Percentiles rank a stretch among this genome's conserved stretches.
phyloP scores from a whole-genome alignment of 2,329 filamentous ascomycete species.

The Colletotrichum karsti region DNA sequence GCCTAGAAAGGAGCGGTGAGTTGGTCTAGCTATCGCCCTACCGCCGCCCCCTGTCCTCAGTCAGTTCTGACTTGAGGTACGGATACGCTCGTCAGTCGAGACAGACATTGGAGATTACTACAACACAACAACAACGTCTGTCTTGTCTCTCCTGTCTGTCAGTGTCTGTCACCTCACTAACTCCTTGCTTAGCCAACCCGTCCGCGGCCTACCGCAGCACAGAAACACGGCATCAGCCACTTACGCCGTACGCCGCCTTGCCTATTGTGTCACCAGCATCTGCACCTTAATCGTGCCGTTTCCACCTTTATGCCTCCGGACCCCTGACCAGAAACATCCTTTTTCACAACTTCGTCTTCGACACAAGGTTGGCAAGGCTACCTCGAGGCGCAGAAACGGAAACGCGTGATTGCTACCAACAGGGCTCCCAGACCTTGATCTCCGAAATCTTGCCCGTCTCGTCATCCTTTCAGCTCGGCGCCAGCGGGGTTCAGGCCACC shows the following conservation, averaged over 20 bases:
- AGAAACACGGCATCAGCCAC: neutral
- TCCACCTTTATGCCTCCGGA: slow-evolving; percentile 15
- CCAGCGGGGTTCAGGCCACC: slow-evolving; percentile 3
- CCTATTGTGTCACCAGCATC: slow-evolving; percentile 16
- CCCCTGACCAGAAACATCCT: slow-evolving; percentile 5
- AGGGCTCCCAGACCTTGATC: slow-evolving; percentile 19
- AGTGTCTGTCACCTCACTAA: slow-evolving; percentile 19
- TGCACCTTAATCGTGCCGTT: slow-evolving; percentile 22
- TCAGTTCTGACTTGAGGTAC: neutral
- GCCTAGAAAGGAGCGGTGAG: slow-evolving; percentile 29
- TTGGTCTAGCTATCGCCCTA: slow-evolving; percentile 28
- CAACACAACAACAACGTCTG: neutral
- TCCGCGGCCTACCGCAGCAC: slow-evolving; percentile 6
- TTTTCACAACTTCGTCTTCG: slow-evolving; percentile 1
- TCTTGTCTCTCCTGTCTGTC: slow-evolving; percentile 22
- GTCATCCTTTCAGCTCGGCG: slow-evolving; percentile 16
- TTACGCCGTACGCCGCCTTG: slow-evolving; percentile 21
- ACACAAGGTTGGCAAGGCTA: slow-evolving; percentile 27
- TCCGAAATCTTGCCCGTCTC: slow-evolving; percentile 22
- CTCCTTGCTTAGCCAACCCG: slow-evolving; percentile 23
- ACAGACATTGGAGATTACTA: neutral
- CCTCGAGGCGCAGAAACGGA: slow-evolving; percentile 16
- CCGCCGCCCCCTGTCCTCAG: slow-evolving; percentile 3
- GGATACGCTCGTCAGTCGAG: no score
- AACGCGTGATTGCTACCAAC: slow-evolving; percentile 18